A percentile compares a stretch with the other conserved stretches of the same genome.
phyloP scores from a whole-genome alignment of 1,139 yeast species.

The Debaryomyces fabryi region DNA sequence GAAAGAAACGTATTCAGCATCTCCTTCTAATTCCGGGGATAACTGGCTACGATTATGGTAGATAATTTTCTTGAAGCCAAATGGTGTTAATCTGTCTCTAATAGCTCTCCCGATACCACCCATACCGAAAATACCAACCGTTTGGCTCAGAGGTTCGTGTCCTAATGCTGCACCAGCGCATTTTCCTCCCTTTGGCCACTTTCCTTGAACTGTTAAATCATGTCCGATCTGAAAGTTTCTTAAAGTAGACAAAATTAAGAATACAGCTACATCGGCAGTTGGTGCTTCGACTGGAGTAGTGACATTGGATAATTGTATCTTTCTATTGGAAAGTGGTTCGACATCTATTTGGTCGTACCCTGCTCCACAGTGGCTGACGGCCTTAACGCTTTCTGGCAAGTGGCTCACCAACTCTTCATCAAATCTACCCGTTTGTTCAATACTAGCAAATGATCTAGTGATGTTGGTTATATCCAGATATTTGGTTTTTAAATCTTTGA shows the following conservation, averaged over 20 bases:
- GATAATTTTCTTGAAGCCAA: constrained; percentile 60
- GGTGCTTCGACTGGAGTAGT: constrained; percentile 76
- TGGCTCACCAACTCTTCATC: constrained; percentile 65
- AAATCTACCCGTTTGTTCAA: constrained; percentile 64
- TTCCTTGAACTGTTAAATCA: constrained; percentile 52
- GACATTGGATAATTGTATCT: constrained; percentile 71
- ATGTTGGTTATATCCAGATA: constrained; percentile 51
- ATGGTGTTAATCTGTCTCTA: constrained; percentile 61
- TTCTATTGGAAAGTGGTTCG: constrained; percentile 45
- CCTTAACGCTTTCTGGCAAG: constrained; percentile 64
- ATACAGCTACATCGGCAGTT: constrained; percentile 82
- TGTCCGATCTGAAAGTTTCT: constrained; percentile 60
- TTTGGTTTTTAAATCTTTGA: constrained; percentile 51
- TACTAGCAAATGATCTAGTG: constrained; percentile 54
- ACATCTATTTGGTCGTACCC: constrained; percentile 88
- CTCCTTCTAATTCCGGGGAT: constrained; percentile 56
- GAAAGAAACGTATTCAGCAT: constrained; percentile 56
- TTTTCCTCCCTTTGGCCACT: constrained; percentile 50
- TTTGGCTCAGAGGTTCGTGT: constrained; percentile 59
- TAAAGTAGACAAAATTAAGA: constrained; percentile 62
- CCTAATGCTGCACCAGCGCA: constrained; percentile 32
- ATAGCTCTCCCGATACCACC: constrained; percentile 80
- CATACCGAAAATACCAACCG: constrained; percentile 71
- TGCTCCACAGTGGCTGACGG: constrained; percentile 84
- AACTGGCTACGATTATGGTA: constrained; percentile 64